Conservation (phyloP, 257 asterid genomes). For the Ballota nigra region DNA sequence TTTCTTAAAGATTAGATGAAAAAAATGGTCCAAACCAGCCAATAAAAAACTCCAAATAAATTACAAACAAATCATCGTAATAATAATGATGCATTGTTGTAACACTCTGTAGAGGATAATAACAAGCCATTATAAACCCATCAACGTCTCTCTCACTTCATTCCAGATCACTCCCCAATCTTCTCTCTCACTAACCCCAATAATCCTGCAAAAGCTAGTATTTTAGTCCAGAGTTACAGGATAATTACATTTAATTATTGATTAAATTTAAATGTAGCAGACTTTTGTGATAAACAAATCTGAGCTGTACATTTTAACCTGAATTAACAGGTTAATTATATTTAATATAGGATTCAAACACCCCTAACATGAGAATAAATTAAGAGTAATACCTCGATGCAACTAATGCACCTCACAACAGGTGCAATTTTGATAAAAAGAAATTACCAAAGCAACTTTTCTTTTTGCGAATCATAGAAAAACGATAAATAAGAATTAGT, state of each 20-base stretch:
- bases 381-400: no score
- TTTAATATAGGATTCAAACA: background rate
- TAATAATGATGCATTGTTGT: slow-evolving; percentile 5
- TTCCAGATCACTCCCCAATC: slow-evolving; percentile 45
- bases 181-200: background rate
- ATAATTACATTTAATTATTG: background rate
- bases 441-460: no score
- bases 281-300: background rate
- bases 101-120: slow-evolving; percentile 58
- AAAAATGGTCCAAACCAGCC: slow-evolving; percentile 29
- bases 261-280: slow-evolving; percentile 14
- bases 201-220: background rate
- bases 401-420: no score
- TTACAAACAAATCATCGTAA: background rate
- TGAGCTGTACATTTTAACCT: no score
- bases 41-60: slow-evolving; percentile 10
- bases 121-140: slow-evolving; percentile 23
- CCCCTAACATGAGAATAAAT: slow-evolving; percentile 2
- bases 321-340: no score
- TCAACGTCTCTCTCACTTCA: no score
- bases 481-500: no score
- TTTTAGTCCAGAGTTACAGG: background rate
- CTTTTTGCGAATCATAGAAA: no score
- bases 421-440: no score
- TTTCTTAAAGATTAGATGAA: slow-evolving; percentile 34